Conservation (phyloP, 192 early-diverging fungal genomes). For the Globomyces pollinis-pini region DNA sequence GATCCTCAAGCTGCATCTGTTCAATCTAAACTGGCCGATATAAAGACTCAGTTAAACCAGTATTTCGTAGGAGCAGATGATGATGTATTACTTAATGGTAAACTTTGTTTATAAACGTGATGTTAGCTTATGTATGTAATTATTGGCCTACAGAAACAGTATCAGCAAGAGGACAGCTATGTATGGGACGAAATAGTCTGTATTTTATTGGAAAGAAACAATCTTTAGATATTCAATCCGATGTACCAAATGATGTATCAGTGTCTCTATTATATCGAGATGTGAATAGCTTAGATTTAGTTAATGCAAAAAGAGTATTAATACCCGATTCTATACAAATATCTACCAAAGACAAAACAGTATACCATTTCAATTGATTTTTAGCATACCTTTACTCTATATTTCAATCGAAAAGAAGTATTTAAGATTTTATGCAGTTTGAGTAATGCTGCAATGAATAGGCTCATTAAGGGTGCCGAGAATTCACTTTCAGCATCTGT, state of each 20-base stretch:
- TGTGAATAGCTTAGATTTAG: slow-evolving; percentile 28
- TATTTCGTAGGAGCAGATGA: slow-evolving; percentile 27
- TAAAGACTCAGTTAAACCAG: slow-evolving; percentile 16
- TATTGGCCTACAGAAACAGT: slow-evolving; percentile 28
- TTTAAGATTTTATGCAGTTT: slow-evolving; percentile 34
- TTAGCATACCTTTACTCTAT: slow-evolving; percentile 37
- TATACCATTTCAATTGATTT: slow-evolving; percentile 17
- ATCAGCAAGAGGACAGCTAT: slow-evolving; percentile 30
- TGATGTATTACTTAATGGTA: slow-evolving; percentile 43
- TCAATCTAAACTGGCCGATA: slow-evolving; percentile 20
- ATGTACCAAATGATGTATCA: not conserved
- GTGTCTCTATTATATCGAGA: slow-evolving; percentile 31
- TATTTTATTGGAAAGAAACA: slow-evolving; percentile 20
- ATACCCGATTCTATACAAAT: slow-evolving; percentile 39
- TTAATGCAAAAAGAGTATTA: slow-evolving; percentile 32
- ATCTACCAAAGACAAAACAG: slow-evolving; percentile 20
- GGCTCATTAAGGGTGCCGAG: slow-evolving; percentile 50
- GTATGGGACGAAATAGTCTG: slow-evolving; percentile 33
- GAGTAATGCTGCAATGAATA: slow-evolving; percentile 46
- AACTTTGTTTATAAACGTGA: not conserved
- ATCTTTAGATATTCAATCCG: not conserved
- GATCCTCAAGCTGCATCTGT: slow-evolving; percentile 30
- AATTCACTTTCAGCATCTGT: slow-evolving; percentile 38
- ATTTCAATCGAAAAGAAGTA: slow-evolving; percentile 45
- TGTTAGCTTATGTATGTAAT: slow-evolving; percentile 33